Conservation (phyloP, 2,329 filamentous ascomycete species). For the Lasiodiplodia sp. region DNA sequence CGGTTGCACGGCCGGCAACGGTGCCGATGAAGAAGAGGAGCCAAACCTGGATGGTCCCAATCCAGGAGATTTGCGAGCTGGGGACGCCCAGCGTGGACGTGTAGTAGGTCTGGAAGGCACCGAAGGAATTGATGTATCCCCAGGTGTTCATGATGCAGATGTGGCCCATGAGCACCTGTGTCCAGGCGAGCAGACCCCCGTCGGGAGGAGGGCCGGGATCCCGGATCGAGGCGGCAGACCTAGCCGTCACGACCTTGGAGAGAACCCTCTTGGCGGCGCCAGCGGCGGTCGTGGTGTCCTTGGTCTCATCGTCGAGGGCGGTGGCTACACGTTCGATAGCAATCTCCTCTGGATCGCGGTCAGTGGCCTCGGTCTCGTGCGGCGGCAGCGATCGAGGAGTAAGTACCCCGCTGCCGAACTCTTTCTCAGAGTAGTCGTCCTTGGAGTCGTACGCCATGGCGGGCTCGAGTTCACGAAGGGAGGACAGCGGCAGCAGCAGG, state of each 20-base stretch:
- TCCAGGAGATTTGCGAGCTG: slow-evolving; percentile 59
- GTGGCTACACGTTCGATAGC: slow-evolving; percentile 24
- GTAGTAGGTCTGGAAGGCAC: slow-evolving; percentile 48
- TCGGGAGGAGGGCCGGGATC: slow-evolving; percentile 49
- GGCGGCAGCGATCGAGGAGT: slow-evolving; percentile 29
- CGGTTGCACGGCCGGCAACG: slow-evolving; percentile 59
- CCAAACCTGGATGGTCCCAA: slow-evolving; percentile 60
- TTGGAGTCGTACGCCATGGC: slow-evolving; percentile 15
- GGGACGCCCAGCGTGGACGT: slow-evolving; percentile 39
- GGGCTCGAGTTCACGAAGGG: background rate
- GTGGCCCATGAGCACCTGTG: slow-evolving; percentile 46
- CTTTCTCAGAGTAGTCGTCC: slow-evolving; percentile 25
- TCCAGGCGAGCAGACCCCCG: slow-evolving; percentile 48
- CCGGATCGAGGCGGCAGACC: slow-evolving; percentile 37
- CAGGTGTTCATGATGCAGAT: slow-evolving; percentile 47
- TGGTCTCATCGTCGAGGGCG: slow-evolving; percentile 16
- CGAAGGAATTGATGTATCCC: slow-evolving; percentile 48
- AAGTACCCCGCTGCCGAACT: slow-evolving; percentile 29
- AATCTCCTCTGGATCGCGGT: slow-evolving; percentile 24
- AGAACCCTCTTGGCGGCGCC: slow-evolving; percentile 20
- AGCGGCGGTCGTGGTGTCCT: background rate
- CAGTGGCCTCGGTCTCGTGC: slow-evolving; percentile 21
- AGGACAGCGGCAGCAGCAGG: background rate
- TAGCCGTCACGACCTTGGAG: slow-evolving; percentile 34
- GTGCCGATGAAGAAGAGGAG: slow-evolving; percentile 60